phyloP scores from a whole-genome alignment of 768 basidiomycete species.

The Macrolepiota fuliginosa region DNA sequence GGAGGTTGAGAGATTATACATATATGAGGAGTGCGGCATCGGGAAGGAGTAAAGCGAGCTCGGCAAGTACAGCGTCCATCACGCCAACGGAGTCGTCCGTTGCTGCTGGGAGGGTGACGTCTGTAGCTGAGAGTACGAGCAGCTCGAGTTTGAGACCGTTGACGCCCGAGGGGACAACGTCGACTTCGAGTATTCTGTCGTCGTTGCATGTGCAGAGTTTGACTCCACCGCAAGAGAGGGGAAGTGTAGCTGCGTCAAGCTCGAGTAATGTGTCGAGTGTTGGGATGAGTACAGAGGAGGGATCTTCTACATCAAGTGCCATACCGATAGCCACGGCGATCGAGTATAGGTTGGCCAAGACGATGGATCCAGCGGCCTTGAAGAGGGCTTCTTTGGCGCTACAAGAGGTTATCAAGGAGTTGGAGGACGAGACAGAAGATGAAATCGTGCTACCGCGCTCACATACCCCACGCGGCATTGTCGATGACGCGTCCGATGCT shows the following conservation, averaged over 20 bases:
- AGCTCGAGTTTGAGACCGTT: conserved; percentile 38
- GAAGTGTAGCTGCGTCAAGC: neutral
- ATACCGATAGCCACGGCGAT: conserved; percentile 27
- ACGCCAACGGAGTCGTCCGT: conserved; percentile 45
- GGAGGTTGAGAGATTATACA: conserved; percentile 71
- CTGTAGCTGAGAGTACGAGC: conserved; percentile 34
- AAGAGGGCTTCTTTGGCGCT: conserved; percentile 72
- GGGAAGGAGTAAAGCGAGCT: conserved; percentile 36
- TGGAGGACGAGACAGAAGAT: conserved; percentile 75
- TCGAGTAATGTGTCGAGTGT: neutral
- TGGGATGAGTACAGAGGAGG: conserved; percentile 34
- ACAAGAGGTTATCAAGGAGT: conserved; percentile 72
- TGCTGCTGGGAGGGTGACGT: conserved; percentile 34
- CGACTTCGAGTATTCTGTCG: conserved; percentile 31
- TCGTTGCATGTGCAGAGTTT: conserved; percentile 38
- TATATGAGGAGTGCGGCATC: conserved; percentile 60
- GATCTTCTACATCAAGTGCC: conserved; percentile 5
- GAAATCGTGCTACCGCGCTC: conserved; percentile 75
- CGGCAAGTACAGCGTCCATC: conserved; percentile 42
- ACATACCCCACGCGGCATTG: conserved; percentile 38
- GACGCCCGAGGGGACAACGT: conserved; percentile 48
- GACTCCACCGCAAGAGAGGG: conserved; percentile 27
- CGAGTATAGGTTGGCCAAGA: conserved; percentile 47
- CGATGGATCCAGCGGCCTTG: conserved; percentile 48
- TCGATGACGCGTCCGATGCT: conserved; percentile 28